Conservation (phyloP, 2,329 filamentous ascomycete genomes). For the Elsinoe batatas region DNA sequence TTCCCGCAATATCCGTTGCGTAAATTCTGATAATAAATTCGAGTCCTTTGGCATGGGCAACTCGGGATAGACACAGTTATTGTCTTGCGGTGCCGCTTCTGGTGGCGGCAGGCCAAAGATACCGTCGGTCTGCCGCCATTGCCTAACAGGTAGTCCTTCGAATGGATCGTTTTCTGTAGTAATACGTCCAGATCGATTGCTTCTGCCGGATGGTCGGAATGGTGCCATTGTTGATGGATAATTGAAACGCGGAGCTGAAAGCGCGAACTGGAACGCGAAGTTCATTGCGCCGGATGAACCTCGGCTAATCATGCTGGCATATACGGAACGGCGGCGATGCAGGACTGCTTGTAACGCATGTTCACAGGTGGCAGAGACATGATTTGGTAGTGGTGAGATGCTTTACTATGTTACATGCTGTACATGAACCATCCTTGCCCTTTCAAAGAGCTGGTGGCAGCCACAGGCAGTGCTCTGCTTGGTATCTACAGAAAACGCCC, state of each 20-base stretch:
- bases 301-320: not conserved
- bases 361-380: not conserved
- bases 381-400: not conserved
- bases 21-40: conserved; percentile 64
- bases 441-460: not conserved
- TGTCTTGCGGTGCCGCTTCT: conserved; percentile 50
- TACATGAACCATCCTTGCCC: not conserved
- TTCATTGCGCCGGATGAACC: conserved; percentile 6
- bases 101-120: conserved; percentile 46
- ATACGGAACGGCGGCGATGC: not conserved
- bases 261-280: not conserved
- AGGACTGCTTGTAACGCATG: not conserved
- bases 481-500: conserved; percentile 12
- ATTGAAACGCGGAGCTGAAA: conserved; percentile 1
- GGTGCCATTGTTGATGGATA: not conserved
- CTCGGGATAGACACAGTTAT: conserved; percentile 66
- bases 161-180: conserved; percentile 57
- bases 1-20: conserved; percentile 70
- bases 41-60: conserved; percentile 83
- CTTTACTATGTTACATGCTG: not conserved
- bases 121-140: conserved; percentile 64
- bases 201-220: conserved; percentile 47
- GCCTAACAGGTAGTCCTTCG: conserved; percentile 73
- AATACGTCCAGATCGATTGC: conserved; percentile 47
- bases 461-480: conserved; percentile 11